Conservation (phyloP, 2,329 filamentous ascomycete species). For the Alternaria brassicicola region DNA sequence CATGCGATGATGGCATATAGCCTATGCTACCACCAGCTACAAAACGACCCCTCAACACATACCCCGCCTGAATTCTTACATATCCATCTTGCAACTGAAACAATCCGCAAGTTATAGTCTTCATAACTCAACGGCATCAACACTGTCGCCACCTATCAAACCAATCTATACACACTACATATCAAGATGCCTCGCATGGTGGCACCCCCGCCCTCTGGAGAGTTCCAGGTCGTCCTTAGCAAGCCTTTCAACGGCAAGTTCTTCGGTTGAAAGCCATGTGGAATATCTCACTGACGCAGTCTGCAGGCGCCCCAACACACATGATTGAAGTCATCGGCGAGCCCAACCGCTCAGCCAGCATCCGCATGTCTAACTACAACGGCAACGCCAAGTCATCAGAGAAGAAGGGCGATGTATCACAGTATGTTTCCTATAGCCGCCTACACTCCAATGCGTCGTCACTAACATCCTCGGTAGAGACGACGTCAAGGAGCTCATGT, state of each 20-base stretch:
- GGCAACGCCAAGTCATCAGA: constrained; percentile 41
- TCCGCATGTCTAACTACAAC: constrained; percentile 42
- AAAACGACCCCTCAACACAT: neutral
- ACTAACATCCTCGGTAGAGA: constrained; percentile 33
- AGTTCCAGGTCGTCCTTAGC: constrained; percentile 68
- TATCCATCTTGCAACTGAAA: neutral
- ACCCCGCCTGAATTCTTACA: neutral
- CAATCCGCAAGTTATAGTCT: neutral
- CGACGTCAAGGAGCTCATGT: constrained; percentile 51
- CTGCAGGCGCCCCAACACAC: constrained; percentile 25
- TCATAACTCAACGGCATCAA: neutral
- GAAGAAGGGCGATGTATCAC: constrained; percentile 49
- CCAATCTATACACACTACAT: neutral
- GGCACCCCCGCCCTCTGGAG: constrained; percentile 82
- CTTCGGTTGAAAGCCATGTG: neutral
- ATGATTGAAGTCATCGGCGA: constrained; percentile 51
- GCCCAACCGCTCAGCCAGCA: constrained; percentile 48
- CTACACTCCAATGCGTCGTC: neutral
- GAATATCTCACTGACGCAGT: constrained; percentile 14
- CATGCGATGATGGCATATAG: constrained; percentile 10
- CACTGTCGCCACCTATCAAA: neutral
- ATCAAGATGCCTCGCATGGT: constrained; percentile 33
- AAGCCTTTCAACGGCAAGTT: constrained; percentile 35
- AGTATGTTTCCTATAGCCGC: constrained; percentile 15
- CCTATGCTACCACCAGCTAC: neutral